These are phyloP conservation scores for Penicillium sp. DNA, from an alignment of 2,329 filamentous ascomycete species.

Conservation along the genomic window DNA sequence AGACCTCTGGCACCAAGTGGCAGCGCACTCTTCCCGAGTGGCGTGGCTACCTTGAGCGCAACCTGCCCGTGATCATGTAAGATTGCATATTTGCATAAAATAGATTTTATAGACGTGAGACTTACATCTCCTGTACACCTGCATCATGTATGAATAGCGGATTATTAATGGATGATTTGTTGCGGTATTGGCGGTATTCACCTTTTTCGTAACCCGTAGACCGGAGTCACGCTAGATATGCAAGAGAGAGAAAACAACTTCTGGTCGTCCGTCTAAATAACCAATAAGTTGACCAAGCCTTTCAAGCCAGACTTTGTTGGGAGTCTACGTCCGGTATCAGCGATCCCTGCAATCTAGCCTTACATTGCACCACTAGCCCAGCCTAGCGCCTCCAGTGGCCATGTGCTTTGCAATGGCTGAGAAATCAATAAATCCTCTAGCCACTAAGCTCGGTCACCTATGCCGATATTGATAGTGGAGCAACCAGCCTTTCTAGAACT, in stretches of 20 bases:
- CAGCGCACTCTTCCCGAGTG: slow-evolving; percentile 55
- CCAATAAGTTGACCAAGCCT: background rate
- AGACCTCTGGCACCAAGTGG: slow-evolving; percentile 43
- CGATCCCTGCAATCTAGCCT: background rate
- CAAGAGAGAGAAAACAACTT: background rate
- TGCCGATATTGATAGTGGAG: slow-evolving; percentile 7
- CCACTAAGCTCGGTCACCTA: background rate
- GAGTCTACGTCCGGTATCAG: background rate
- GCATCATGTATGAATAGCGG: slow-evolving; percentile 9
- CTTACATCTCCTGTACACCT: slow-evolving; percentile 7
- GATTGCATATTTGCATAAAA: background rate
- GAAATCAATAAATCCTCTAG: background rate
- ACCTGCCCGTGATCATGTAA: slow-evolving; percentile 36
- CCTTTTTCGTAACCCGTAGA: background rate
- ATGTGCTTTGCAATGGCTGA: background rate
- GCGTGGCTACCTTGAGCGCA: slow-evolving; percentile 50
- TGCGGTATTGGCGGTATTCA: background rate
- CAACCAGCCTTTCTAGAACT: slow-evolving; percentile 2
- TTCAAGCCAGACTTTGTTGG: background rate
- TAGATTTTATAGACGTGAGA: background rate
- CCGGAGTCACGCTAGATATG: background rate
- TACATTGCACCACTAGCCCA: background rate
- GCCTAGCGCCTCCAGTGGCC: background rate
- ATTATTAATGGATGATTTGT: background rate
- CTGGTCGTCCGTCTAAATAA: background rate